Base-by-base conservation (phyloP, 345 rosid genomes). In the Gossypium thurberi region DNA sequence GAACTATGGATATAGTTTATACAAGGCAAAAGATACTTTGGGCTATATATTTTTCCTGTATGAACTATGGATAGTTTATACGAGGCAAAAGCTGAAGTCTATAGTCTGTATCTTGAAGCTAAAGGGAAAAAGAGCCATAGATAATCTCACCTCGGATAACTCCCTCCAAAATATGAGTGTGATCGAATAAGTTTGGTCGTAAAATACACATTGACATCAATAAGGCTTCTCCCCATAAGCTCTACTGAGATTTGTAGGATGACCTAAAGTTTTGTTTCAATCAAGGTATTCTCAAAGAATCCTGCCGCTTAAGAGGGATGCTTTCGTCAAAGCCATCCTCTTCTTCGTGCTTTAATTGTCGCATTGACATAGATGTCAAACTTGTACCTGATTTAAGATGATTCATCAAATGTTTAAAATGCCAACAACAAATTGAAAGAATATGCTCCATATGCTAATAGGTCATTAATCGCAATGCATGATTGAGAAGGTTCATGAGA, bases 301-400 rank as follows among this genome's bases (percentile, higher is more conserved):
- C 88, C 75, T 82, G 88, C 10, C 82, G 77, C 74, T 79, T 85
- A 21, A 85, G 83, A 46, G 88, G 88, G 46, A 81, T 81, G 72
- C 84, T 84, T 74, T 85, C 84, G 23, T 62, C 78, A 33, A 73
- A 79, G 58, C 76, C 77, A 59, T 83, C 84, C 9, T 85, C 86
- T 52, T 79, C 84, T 1, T 76, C 51, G 48, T 85, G 86, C 84
- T 82, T 85, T 17, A 80, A 52, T 2, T 82, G 71, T 25, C 88
- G 78, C 33, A 75, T 58, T 1, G 88, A 82, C 52, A 85, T 50
- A n/a, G 84, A 74, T 14, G 85, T 67, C 68, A 69, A 75, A 67
- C 82, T 74, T 79, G 77, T 9, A 74, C 73, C 73, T 75, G 69
- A 42, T 66, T 61, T 42, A 61, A 25, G 37, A 65, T 65, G 6